A percentile compares a stretch with the other conserved stretches of the same genome.
phyloP scores from a whole-genome alignment of 257 asterid genomes.

The Scutellaria baicalensis region DNA sequence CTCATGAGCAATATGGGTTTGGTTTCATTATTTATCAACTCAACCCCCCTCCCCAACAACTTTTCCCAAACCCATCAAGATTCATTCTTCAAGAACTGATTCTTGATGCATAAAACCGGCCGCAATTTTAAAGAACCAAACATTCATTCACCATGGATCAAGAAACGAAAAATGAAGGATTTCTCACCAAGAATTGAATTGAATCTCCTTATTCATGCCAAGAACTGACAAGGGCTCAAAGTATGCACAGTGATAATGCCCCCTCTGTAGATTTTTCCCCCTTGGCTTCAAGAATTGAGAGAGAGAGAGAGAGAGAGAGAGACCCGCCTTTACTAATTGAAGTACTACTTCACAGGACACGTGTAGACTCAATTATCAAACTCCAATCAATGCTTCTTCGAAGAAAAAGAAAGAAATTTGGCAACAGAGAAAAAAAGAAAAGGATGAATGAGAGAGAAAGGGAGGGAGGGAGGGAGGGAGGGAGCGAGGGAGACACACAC shows the following conservation, averaged over 20 bases:
- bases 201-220: slow-evolving; percentile 21
- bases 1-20: slow-evolving; percentile 28
- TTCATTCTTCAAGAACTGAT: slow-evolving; percentile 27
- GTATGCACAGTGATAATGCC: slow-evolving; percentile 7
- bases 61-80: slow-evolving; percentile 25
- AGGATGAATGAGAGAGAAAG: not conserved
- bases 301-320: too few species aligned
- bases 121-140: not conserved
- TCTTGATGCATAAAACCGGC: not conserved
- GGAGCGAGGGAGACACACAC: too few species aligned
- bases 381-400: slow-evolving; percentile 57
- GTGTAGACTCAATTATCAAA: slow-evolving; percentile 74
- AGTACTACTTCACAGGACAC: slow-evolving; percentile 47
- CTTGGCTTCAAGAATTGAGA: slow-evolving; percentile 7
- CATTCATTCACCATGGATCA: not conserved
- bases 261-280: slow-evolving; percentile 14
- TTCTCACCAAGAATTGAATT: slow-evolving; percentile 35
- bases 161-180: slow-evolving; percentile 10
- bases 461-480: not conserved
- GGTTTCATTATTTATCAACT: not conserved
- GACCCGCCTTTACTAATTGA: slow-evolving; percentile 31
- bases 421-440: not conserved
- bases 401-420: slow-evolving; percentile 2
- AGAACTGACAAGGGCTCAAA: slow-evolving; percentile 13
- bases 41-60: slow-evolving; percentile 18